phyloP scores from a whole-genome alignment of 148 eudicot genomes.

The Fagopyrum esculentum region DNA sequence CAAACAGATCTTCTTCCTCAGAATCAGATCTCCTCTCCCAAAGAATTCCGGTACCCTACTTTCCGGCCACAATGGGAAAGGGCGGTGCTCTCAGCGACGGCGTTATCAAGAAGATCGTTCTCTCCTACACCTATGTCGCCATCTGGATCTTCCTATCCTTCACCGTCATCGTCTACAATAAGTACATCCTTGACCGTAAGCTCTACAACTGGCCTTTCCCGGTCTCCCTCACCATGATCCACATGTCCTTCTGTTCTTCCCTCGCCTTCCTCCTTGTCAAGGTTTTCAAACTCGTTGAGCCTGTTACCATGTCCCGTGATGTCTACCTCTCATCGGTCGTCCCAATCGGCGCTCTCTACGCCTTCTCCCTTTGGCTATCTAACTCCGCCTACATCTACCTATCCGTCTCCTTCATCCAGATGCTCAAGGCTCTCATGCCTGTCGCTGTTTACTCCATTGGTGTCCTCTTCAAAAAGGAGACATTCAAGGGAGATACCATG shows the following conservation, averaged over 20 bases:
- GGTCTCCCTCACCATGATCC: constrained; percentile 19
- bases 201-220: constrained; percentile 19
- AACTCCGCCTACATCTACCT: constrained; percentile 21
- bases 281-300: constrained; percentile 16
- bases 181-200: constrained; percentile 16
- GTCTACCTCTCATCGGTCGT: constrained; percentile 16
- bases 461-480: constrained; percentile 13
- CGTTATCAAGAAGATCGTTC: constrained; percentile 16
- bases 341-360: constrained; percentile 19
- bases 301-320: constrained; percentile 13
- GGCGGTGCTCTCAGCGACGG: constrained; percentile 16
- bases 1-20: not conserved
- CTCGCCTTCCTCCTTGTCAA: constrained; percentile 19
- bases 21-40: not conserved
- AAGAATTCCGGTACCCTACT: not conserved
- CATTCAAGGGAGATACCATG: constrained; percentile 9
- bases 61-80: constrained; percentile 12
- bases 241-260: constrained; percentile 20
- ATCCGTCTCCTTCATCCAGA: constrained; percentile 20
- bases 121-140: constrained; percentile 22
- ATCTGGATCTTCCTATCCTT: constrained; percentile 25
- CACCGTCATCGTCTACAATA: constrained; percentile 21
- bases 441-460: constrained; percentile 16
- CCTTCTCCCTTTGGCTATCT: constrained; percentile 17
- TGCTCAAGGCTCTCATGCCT: constrained; percentile 16